These are phyloP conservation scores for Hibiscus tridactylites DNA, from an alignment of 345 rosid genomes.

Conservation along the genomic window DNA sequence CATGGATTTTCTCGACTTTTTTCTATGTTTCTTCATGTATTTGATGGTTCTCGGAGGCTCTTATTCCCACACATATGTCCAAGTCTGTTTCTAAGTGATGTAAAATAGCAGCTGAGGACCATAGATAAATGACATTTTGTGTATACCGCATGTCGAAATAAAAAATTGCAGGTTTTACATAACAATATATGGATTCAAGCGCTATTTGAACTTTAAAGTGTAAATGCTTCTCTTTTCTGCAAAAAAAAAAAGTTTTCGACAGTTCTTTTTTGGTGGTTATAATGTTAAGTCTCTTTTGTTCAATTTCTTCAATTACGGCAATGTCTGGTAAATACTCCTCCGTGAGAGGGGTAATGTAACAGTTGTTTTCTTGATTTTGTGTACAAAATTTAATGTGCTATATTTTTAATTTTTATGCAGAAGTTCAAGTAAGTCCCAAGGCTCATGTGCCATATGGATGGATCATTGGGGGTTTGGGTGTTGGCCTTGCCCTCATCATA, in stretches of 20 bases:
- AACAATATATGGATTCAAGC: background rate
- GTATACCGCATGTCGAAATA: background rate
- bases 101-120: background rate
- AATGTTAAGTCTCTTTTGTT: background rate
- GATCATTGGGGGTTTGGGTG: constrained; percentile 76
- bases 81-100: background rate
- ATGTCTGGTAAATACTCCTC: background rate
- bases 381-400: constrained; percentile 4
- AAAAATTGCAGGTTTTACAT: background rate
- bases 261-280: background rate
- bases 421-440: constrained; percentile 36
- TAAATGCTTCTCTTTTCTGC: background rate
- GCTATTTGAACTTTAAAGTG: background rate
- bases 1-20: background rate
- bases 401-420: constrained; percentile 34
- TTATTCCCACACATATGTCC: background rate
- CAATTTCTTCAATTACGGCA: background rate
- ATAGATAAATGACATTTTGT: background rate
- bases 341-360: background rate
- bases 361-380: background rate
- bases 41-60: background rate
- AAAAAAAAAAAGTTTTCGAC: background rate
- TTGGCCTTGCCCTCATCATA: constrained; percentile 52
- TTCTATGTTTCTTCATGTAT: background rate
- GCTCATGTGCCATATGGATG: constrained; percentile 61